Evolutionary conservation across 2,329 filamentous ascomycete genomes (phyloP), one percentile per base, ranked within the genome.

Genomic region (Albophoma yamanashiensis): DNA sequence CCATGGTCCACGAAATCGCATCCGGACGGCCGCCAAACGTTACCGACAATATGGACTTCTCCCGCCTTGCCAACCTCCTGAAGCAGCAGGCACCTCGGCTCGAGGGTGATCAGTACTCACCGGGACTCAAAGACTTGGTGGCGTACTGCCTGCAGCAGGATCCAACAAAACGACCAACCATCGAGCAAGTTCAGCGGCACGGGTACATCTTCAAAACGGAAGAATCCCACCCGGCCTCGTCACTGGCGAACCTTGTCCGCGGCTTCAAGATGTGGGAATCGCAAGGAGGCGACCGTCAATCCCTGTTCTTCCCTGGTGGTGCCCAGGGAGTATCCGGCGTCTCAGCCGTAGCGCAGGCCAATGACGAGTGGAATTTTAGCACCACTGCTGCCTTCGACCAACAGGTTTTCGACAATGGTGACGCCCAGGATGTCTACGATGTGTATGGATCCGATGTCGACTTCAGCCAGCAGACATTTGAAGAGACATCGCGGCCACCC

Each of bases 1-100:
- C 89, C 62, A 89, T 92, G 71, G 79, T 91, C 1, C 91, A 85
- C 67, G 90, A 94, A 72, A 89, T 93, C 71, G 89, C 90, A 1
- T 91, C 88, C 4, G 90, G 90, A 1, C 76, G 87, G 22, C 89
- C 89, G 2, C 90, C 90, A 0, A 89, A 89, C 64, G 85, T 83
- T 50, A 77, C 77, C 52, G 78, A 83, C 55, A 82, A 78, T 62
- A 74, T 75, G 64, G 70, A 75, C 61, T 69, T 74, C 57, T 75
- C 79, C 11, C 78, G 81, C 65, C 78, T 83, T 50, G 82, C 82
- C 36, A 80, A 75, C 57, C 80, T 84, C 64, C 74, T 88, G 45
- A 83, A 84, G 66, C 77, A 82, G 39, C 80, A 86, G 59, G 80
- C 83, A 7, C 89, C 90, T 12, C 80, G 86, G 1, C 80, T 94